Evolutionary conservation across 805 yeast genomes (phyloP), one percentile per base, ranked within the genome.

Genomic region (Suhomyces sp.): DNA sequence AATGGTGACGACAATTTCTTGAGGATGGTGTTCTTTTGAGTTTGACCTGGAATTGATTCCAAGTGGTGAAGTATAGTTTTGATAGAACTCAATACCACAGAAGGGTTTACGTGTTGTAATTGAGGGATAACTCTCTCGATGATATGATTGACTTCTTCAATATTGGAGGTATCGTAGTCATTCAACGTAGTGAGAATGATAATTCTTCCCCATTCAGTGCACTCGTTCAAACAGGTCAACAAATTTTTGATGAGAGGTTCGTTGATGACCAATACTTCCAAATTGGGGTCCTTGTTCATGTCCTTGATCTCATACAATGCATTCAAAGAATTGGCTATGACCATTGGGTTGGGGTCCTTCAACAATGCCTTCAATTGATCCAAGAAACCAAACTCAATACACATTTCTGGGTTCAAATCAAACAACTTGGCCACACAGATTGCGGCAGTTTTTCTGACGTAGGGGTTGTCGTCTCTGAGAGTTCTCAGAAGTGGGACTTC

Each of bases 181-280:
- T 88, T 73, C 44, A 93, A 64, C 1, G 96, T 88, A 1, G 85
- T 77, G 40, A 93, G 70, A 28, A 93, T 85, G 1, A 97, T 78
- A 46, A 93, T 84, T 53, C 98, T 76, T 8, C 98, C 98, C 99
- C 99, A 93, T 65, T 93, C 99, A 0, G 98, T 90, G 64, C 98
- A 91, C 64, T 93, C 99, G 59, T 91, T 91, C 46, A 93, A 70
- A 10, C 96, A 95, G 47, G 80, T 69, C 42, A 93, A 68, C 42
- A 93, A 73, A 56, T 81, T 84, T 38, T 74, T 69, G 33, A 80
- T 68, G 51, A 58, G 65, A 35, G 54, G 70, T 28, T 54, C 50
- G 42, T 68, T 63, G 11, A 76, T 56, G 5, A 51, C 54, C 31
- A 70, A 51, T 7, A 74, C 53, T 17, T 56, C 45, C 32, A 63